Evolutionary conservation across 345 rosid genomes (phyloP).

Genomic region (Orychophragmus violaceus): DNA sequence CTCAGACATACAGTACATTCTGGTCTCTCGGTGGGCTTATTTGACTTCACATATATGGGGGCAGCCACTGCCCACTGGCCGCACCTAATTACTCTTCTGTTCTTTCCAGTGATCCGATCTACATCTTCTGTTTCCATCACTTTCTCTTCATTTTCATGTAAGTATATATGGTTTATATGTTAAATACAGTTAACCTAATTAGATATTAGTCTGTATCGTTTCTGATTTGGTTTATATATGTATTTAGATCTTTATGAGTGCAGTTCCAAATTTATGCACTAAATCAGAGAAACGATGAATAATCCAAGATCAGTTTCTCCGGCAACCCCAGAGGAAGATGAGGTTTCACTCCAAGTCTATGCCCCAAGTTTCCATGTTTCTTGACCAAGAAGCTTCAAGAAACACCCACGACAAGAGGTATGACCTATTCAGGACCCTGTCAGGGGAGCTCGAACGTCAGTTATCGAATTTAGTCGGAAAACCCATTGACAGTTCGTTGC

Average conservation of each 20-base stretch:
- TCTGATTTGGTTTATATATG: neutral
- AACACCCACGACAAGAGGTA: constrained; percentile 44
- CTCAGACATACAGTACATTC: neutral
- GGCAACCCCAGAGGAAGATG: constrained; percentile 15
- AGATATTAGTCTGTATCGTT: neutral
- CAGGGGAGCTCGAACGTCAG: constrained; percentile 81
- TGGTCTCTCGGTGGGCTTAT: neutral
- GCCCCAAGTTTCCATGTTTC: constrained; percentile 36
- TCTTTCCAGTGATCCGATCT: constrained; percentile 11
- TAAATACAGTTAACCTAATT: neutral
- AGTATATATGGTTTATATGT: neutral
- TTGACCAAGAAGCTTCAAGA: constrained; percentile 29
- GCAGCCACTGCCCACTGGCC: neutral
- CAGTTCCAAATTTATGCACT: neutral
- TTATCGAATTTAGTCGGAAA: constrained; percentile 53
- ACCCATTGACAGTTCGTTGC: constrained; percentile 24
- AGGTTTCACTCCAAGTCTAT: constrained; percentile 62
- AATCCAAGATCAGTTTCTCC: constrained; percentile 18
- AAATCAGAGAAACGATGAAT: constrained; percentile 7
- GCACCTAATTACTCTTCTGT: constrained; percentile 12
- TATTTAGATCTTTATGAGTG: neutral
- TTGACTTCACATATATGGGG: neutral
- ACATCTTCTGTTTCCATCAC: constrained; percentile 13
- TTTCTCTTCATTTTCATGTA: constrained; percentile 10
- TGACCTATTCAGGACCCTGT: constrained; percentile 87